A percentile compares a stretch with the other conserved stretches of the same genome.
Evolutionary conservation across 1,284 basidiomycete genomes (phyloP).

Genomic region (Grifola frondosa): DNA sequence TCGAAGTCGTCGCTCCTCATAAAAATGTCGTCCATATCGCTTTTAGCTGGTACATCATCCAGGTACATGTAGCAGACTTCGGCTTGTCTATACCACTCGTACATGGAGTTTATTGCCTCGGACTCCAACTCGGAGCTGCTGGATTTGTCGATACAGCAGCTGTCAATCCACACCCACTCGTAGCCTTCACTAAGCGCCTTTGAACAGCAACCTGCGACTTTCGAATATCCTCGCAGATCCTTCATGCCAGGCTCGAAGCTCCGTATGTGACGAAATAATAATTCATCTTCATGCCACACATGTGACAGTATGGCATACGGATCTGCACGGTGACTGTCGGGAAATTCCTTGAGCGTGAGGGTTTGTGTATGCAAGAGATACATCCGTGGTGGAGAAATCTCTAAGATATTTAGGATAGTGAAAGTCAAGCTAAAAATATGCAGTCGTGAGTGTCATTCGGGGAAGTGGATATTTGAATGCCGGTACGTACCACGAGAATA

Average conservation of each 20-base stretch:
- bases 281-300: constrained; percentile 3
- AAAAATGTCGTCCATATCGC: no score
- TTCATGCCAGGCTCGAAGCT: no score
- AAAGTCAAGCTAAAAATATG: no score
- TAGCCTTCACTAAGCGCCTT: constrained; percentile 4
- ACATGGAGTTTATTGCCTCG: constrained; percentile 16
- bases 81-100: constrained; percentile 10
- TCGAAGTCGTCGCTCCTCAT: no score
- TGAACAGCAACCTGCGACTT: constrained; percentile 6
- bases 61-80: constrained; percentile 10
- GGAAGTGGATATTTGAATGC: no score
- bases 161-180: constrained; percentile 10
- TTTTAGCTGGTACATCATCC: constrained; percentile 8
- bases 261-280: neutral
- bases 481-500: no score
- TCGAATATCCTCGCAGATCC: neutral
- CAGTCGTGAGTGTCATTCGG: no score
- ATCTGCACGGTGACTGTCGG: no score
- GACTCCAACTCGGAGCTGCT: constrained; percentile 16
- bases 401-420: no score
- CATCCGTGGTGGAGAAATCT: no score
- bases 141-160: constrained; percentile 10
- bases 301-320: constrained; percentile 11
- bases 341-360: no score
- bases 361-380: no score